Conservation (phyloP, 768 basidiomycete genomes). For the Mycena metata region DNA sequence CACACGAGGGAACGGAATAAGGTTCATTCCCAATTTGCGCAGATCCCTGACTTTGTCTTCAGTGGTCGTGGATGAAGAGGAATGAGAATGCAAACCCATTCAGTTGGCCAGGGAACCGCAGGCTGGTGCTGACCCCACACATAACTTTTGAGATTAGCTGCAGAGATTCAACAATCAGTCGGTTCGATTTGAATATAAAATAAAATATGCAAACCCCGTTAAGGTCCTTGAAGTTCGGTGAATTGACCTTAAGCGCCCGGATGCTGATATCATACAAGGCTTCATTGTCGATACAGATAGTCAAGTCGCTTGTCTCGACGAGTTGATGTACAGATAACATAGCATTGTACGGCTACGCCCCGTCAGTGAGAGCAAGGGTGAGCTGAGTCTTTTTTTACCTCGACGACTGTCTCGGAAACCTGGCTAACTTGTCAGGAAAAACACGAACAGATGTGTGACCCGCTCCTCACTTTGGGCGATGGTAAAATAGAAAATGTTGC, state of each 20-base stretch:
- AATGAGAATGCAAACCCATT: conserved; percentile 71
- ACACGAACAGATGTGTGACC: not conserved
- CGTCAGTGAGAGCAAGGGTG: conserved; percentile 26
- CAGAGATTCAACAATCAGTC: conserved; percentile 12
- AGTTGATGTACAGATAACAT: conserved; percentile 89
- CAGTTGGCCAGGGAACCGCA: conserved; percentile 94
- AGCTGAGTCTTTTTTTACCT: conserved; percentile 64
- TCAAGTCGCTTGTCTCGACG: conserved; percentile 88
- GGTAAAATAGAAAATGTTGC: conserved; percentile 68
- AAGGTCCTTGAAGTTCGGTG: conserved; percentile 74
- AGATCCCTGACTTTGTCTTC: conserved; percentile 68
- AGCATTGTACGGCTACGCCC: conserved; percentile 83
- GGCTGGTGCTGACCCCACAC: conserved; percentile 93
- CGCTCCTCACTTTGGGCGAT: conserved; percentile 59
- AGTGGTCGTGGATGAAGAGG: conserved; percentile 13
- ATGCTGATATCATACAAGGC: conserved; percentile 83
- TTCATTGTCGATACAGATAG: conserved; percentile 90
- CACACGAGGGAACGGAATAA: conserved; percentile 96
- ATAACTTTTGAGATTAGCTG: conserved; percentile 90
- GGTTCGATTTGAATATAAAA: not conserved
- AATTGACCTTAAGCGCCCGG: conserved; percentile 73
- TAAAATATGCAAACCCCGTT: conserved; percentile 65
- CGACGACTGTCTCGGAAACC: conserved; percentile 69
- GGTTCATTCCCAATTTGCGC: conserved; percentile 92
- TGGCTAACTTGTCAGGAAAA: conserved; percentile 29